These are phyloP conservation scores for Cercospora brassicicola DNA, from an alignment of 2,329 filamentous ascomycete species.

Conservation along the genomic window DNA sequence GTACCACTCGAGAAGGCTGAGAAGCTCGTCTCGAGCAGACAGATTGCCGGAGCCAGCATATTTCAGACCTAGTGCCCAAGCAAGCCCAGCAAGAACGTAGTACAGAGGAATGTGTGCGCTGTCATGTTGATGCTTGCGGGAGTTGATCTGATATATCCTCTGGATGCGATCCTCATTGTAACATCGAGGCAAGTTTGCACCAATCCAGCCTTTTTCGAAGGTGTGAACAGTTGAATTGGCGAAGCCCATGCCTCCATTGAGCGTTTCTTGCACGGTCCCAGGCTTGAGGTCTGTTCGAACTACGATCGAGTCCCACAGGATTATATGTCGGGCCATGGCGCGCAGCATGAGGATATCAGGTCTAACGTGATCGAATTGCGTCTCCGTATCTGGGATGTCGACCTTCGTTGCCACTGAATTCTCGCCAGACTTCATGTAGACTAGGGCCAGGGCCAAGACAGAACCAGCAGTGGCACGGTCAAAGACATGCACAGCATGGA, in stretches of 20 bases:
- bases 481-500: constrained; percentile 86
- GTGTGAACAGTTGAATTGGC: neutral
- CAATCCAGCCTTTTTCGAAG: constrained; percentile 61
- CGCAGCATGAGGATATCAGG: constrained; percentile 89
- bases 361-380: constrained; percentile 93
- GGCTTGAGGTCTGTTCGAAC: constrained; percentile 42
- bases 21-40: constrained; percentile 74
- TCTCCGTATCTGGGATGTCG: constrained; percentile 82
- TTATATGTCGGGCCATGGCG: constrained; percentile 84
- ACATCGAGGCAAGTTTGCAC: constrained; percentile 67
- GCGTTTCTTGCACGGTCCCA: neutral
- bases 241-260: neutral
- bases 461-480: constrained; percentile 93
- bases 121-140: constrained; percentile 51
- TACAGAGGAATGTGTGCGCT: constrained; percentile 89
- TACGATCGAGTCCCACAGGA: constrained; percentile 84
- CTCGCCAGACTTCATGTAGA: constrained; percentile 97
- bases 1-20: constrained; percentile 71
- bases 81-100: constrained; percentile 85
- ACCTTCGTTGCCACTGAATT: constrained; percentile 83
- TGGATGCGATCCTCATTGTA: constrained; percentile 57
- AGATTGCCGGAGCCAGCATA: constrained; percentile 55
- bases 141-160: constrained; percentile 52
- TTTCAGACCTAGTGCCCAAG: constrained; percentile 62
- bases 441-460: constrained; percentile 82